Evolutionary conservation across 768 basidiomycete species (phyloP), one percentile per base, ranked within the genome.

Genomic region (Suillus bovinus): DNA sequence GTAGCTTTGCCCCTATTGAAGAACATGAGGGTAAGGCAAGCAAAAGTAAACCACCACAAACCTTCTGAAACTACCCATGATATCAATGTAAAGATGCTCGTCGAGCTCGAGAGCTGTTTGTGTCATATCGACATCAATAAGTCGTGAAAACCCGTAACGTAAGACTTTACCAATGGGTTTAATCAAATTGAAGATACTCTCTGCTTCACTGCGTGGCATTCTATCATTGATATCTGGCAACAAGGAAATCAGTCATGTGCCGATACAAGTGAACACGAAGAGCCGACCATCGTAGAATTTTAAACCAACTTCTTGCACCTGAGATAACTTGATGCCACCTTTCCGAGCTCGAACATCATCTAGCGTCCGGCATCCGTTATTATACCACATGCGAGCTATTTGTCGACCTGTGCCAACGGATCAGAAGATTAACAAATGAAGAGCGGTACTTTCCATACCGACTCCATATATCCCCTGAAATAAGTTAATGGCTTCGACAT

Each of bases 1-100:
- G 87, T 86, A 1, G 81, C 76, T 72, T 91, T 90, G 5, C 94
- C 93, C 62, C 94, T 92, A 44, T 50, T 44, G 50, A 38, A 46
- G 1, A 33, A 5, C 5, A 31, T 62, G 20, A 69, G 22, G 1
- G 7, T 14, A 24, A 24, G 16, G 27, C 34, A n/a, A 56, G 11
- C 17, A 60, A 29, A 2, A 55, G n/a, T 46, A 27, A 46, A 63
- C 27, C 7, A 56, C 47, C 22, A 64, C 68, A 56, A 65, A 85
- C 90, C 92, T 81, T 68, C 95, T 78, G 72, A 89, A 98, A 65
- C 92, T 94, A 1, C 95, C 96, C 95, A 96, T 96, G 54, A 96
- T 88, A 56, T 94, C 87, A 11, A 97, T 75, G 68, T 84, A 86
- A 29, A 96, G 70, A 58, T 84, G 83, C 6, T 84, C 76, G 69